Base-by-base conservation (phyloP, 2,329 filamentous ascomycete genomes). In the Aspergillus amoenus region DNA sequence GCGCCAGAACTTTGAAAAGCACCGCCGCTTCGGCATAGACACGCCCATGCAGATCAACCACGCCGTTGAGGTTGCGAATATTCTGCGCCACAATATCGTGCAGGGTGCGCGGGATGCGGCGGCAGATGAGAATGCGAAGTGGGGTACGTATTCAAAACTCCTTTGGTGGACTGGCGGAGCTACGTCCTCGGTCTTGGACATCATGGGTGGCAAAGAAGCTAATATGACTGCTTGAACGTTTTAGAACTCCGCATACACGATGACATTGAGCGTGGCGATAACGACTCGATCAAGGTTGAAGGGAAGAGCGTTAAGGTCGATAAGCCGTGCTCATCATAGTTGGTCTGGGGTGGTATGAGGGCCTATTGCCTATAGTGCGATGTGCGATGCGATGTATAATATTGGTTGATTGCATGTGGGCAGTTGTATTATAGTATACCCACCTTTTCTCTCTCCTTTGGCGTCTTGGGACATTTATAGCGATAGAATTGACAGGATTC, bases 251-350 rank as follows among this genome's bases (percentile, higher is more conserved):
- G 88, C 51, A 97, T 99, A 76, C 94, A 97, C 73, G 84, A 96
- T 60, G 80, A 96, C 63, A 99, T 89, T 30, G 93, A 99, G 75
- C 83, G 91, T 63, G 92, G 94, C 53, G 90, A 97, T 76, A 99
- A 99, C 70, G 92, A 97, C 66, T 90, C 88, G 34, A 85, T 97
- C 68, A 95, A 93, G 76, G 79, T 85, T 2, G 80, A 76, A 2
- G 66, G 68, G 34, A 65, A 74, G 64, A 62, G 66, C 17, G 70
- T 76, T 39, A 77, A 76, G 65, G 68, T 76, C 53, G 73, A 75
- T 44, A 76, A 77, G 64, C 66, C 74, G 44, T 78, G 76, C 59
- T 74, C 74, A 22, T 74, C 69, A 55, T 70, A 60, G 42, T 22
- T 21, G n/a, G 30, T 54, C 37, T 43, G 34, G 6, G 17, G 5